Evolutionary conservation across 2,329 filamentous ascomycete genomes (phyloP).

Genomic region (Proliferodiscus dingleyae): DNA sequence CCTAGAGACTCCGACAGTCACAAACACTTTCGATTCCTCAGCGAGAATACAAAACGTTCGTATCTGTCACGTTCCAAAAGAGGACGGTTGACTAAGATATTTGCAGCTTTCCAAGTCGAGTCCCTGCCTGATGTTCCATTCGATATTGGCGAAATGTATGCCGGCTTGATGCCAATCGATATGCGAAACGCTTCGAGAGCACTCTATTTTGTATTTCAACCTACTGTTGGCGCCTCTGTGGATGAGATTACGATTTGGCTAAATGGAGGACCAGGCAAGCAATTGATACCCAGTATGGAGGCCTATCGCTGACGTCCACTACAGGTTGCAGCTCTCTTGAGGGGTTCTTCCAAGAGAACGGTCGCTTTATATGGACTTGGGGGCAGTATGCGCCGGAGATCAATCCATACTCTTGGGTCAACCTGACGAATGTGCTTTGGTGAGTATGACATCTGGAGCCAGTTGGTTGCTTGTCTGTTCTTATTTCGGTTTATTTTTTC

Average conservation of each 20-base stretch:
- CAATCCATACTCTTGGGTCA: conserved; percentile 32
- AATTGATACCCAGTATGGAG: background rate
- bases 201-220: conserved; percentile 50
- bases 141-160: conserved; percentile 25
- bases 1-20: background rate
- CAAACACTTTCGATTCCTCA: conserved; percentile 11
- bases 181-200: conserved; percentile 37
- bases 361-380: conserved; percentile 31
- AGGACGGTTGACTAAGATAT: background rate
- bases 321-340: conserved; percentile 40
- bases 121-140: conserved; percentile 21
- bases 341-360: conserved; percentile 35
- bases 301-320: conserved; percentile 38
- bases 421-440: conserved; percentile 39
- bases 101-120: conserved; percentile 18
- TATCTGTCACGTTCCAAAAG: background rate
- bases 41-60: conserved; percentile 6
- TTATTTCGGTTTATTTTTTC: too few relatives aligned
- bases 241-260: conserved; percentile 43
- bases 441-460: background rate
- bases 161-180: conserved; percentile 45
- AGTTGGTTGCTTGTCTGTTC: too few relatives aligned
- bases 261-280: conserved; percentile 45
- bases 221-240: conserved; percentile 40
- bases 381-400: conserved; percentile 21